A percentile compares a stretch with the other conserved stretches of the same genome.
Evolutionary conservation across 345 rosid genomes (phyloP).

Genomic region (Euclidium syriacum): DNA sequence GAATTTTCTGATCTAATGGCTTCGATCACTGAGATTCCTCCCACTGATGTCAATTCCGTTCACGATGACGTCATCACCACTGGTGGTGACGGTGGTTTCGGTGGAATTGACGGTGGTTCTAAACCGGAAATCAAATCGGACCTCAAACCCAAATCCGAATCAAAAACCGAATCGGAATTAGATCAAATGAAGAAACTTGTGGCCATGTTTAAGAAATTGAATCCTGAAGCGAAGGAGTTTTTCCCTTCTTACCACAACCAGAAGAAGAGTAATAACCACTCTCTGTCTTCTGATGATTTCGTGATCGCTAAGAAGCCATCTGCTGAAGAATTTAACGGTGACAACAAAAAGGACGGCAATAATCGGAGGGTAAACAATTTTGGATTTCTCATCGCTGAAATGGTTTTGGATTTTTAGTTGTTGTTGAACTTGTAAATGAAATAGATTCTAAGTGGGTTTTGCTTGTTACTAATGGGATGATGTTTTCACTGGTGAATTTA

Average conservation of each 20-base stretch:
- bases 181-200: slow-evolving; percentile 48
- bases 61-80: neutral
- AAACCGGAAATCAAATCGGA: slow-evolving; percentile 37
- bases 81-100: slow-evolving; percentile 6
- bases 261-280: slow-evolving; percentile 7
- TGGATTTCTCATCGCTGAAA: neutral
- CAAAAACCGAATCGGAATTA: slow-evolving; percentile 7
- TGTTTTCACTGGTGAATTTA: neutral
- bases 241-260: slow-evolving; percentile 39
- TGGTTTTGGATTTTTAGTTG: neutral
- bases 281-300: slow-evolving; percentile 11
- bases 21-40: slow-evolving; percentile 13
- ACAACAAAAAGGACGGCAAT: slow-evolving; percentile 11
- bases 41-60: slow-evolving; percentile 13
- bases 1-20: slow-evolving; percentile 28
- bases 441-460: neutral
- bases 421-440: neutral
- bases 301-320: slow-evolving; percentile 15
- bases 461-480: neutral
- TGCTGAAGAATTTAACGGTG: slow-evolving; percentile 15
- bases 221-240: slow-evolving; percentile 63
- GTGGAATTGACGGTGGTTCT: slow-evolving; percentile 29
- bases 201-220: slow-evolving; percentile 52
- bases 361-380: slow-evolving; percentile 20
- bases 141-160: slow-evolving; percentile 22